Evolutionary conservation across 2,329 filamentous ascomycete genomes (phyloP), one percentile per base, ranked within the genome.

Genomic region (Emmonsiellopsis sp.): DNA sequence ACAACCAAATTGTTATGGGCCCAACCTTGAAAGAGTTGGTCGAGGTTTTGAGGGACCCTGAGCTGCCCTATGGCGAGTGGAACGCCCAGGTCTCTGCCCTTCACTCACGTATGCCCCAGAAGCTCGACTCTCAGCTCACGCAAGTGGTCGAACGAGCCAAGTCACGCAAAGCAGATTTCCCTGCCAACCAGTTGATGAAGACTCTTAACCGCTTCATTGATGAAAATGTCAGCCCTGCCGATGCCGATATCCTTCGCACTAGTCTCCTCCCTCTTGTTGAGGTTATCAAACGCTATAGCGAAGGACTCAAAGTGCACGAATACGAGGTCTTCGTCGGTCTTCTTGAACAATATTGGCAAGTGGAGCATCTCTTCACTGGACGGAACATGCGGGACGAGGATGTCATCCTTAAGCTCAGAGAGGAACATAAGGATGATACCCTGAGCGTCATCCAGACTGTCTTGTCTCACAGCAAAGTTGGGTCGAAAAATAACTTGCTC

Each of bases 1-100:
- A 98, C 74, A 98, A 98, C 79, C 92, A 95, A 61, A 86, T 96
- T 61, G 90, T 97, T 71, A 95, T 98, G 92, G 81, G 83, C 50
- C 73, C 83, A 55, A 93, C 90, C 1, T 77, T 98, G 21, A 89
- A 88, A 72, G 88, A 93, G 67, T 78, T 97, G 39, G 84, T 96
- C n/a, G 83, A 89, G 56, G 91, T 98, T 9, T 81, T 98, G 21
- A 85, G 92, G 42, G 83, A 95, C 65, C 84, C 87, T 1, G 91
- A 96, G 64, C 80, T 98, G 58, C 93, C 93, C 1, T 98, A 93
- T 68, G 90, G 92, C 69, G 90, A 98, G 71, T 98, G 92, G 88
- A 90, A 87, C 58, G 87, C 92, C 5, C 90, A 97, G 67, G 93
- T 95, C 61, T 95, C 93, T 48, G 93, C 93, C 21, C 81, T 98